phyloP scores from a whole-genome alignment of 2,329 filamentous ascomycete genomes.

The Aspergillus sp. region DNA sequence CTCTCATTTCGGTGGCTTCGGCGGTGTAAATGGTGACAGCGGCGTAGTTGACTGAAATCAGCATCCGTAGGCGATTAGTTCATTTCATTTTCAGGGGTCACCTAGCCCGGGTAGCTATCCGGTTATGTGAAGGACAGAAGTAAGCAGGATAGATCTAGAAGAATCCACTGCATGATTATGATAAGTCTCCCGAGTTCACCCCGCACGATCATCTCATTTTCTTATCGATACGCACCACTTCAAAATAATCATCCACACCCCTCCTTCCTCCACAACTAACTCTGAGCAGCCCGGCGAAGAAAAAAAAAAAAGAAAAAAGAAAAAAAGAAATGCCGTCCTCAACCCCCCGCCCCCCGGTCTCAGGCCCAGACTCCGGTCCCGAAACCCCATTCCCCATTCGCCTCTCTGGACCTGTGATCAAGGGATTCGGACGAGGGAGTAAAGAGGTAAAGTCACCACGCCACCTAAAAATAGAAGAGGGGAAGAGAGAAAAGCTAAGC shows the following conservation, averaged over 20 bases:
- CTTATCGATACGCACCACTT: not conserved
- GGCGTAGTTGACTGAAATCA: too few relatives aligned
- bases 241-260: not conserved
- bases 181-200: not conserved
- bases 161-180: not conserved
- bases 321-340: slow-evolving; percentile 45
- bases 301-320: slow-evolving; percentile 2
- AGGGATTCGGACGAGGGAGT: slow-evolving; percentile 89
- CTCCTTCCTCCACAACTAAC: not conserved
- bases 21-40: too few relatives aligned
- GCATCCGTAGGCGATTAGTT: too few relatives aligned
- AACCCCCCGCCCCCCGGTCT: slow-evolving; percentile 64
- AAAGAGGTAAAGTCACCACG: slow-evolving; percentile 67
- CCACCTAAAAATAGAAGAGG: not conserved
- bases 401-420: slow-evolving; percentile 83
- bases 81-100: too few relatives aligned
- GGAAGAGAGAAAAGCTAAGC: not conserved
- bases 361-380: slow-evolving; percentile 73
- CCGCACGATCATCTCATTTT: not conserved
- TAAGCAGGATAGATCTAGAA: not conserved
- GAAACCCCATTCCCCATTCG: slow-evolving; percentile 76
- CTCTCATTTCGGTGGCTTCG: too few relatives aligned
- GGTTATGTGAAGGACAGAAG: not conserved
- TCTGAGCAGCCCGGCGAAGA: not conserved
- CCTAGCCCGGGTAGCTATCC: too few relatives aligned